Evolutionary conservation across 331 rosid genomes (phyloP).

Genomic region (Spiraea crenata): DNA sequence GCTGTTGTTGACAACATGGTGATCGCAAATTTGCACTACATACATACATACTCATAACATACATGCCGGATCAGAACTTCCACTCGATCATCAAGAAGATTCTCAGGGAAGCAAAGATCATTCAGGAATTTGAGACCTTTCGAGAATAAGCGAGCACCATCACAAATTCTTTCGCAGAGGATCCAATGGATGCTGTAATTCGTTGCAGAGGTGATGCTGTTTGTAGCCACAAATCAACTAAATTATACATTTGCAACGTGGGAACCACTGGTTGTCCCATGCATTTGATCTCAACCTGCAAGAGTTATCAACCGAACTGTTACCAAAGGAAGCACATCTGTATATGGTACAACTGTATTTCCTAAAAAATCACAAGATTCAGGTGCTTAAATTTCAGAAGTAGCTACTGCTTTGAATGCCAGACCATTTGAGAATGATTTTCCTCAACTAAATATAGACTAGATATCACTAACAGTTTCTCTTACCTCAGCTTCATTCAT

Average conservation of each 20-base stretch:
- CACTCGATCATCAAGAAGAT: not conserved
- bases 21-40: not conserved
- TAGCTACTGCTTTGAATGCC: not conserved
- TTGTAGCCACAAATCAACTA: slow-evolving; percentile 85
- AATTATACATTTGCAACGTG: slow-evolving; percentile 53
- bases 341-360: not conserved
- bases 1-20: not conserved
- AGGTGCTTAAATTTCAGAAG: too few species aligned
- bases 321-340: slow-evolving; percentile 8
- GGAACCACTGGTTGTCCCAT: slow-evolving; percentile 90
- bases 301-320: slow-evolving; percentile 10
- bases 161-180: slow-evolving; percentile 88
- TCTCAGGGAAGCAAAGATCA: not conserved
- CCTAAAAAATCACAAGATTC: not conserved
- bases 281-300: slow-evolving; percentile 91
- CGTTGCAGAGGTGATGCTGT: slow-evolving; percentile 49
- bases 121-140: slow-evolving; percentile 44
- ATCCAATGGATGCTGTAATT: slow-evolving; percentile 66
- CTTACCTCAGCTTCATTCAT: slow-evolving; percentile 69
- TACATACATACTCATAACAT: not conserved
- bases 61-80: slow-evolving; percentile 5
- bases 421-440: not conserved
- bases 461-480: not conserved
- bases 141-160: slow-evolving; percentile 83
- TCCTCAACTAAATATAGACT: not conserved